Evolutionary conservation across 768 basidiomycete species (phyloP).

Genomic region (Trametes sanguinea): DNA sequence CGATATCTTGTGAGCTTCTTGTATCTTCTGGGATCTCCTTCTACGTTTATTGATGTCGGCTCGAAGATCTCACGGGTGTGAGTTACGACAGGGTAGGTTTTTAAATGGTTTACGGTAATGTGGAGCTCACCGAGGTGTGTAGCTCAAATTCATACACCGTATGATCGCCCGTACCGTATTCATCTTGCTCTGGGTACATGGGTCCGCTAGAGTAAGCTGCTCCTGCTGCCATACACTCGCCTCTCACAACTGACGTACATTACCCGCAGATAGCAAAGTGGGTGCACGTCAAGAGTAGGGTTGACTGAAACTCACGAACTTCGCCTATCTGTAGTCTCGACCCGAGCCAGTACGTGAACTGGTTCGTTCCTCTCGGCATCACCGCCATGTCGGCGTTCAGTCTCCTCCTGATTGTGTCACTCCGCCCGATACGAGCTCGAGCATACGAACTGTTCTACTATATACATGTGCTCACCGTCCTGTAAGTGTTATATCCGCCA

Average conservation of each 20-base stretch:
- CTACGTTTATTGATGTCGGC: neutral
- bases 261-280: constrained; percentile 37
- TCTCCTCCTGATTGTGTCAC: constrained; percentile 44
- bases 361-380: constrained; percentile 38
- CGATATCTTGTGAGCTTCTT: constrained; percentile 41
- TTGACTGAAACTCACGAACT: neutral
- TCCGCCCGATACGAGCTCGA: constrained; percentile 48
- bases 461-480: constrained; percentile 45
- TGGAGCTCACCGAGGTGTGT: neutral
- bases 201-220: neutral
- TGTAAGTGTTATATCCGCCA: constrained; percentile 34
- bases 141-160: constrained; percentile 50
- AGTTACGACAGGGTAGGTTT: constrained; percentile 45
- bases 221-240: no score
- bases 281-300: neutral
- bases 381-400: constrained; percentile 41
- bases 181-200: constrained; percentile 53
- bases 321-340: neutral
- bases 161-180: constrained; percentile 49
- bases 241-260: neutral
- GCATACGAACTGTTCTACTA: constrained; percentile 57
- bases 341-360: neutral
- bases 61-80: constrained; percentile 52
- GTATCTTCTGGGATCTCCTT: neutral
- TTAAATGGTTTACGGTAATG: no score